These are phyloP conservation scores for Lachnellula willkommii DNA, from an alignment of 2,329 filamentous ascomycete genomes.

Conservation along the genomic window DNA sequence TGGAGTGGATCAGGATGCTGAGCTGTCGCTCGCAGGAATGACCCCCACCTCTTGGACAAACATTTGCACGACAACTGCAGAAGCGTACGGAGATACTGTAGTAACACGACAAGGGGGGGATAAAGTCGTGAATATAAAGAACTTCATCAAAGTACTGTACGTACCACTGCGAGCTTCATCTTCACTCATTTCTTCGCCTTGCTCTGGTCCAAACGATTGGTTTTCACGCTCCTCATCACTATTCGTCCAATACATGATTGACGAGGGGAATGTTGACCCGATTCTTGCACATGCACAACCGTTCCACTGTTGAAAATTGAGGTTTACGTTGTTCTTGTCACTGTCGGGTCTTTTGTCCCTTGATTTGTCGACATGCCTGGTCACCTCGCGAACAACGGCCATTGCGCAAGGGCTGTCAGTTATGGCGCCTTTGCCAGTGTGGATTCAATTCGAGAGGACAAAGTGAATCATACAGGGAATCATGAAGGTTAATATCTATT, in stretches of 20 bases:
- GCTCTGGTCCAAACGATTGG: neutral
- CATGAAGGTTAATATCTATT: too few species aligned
- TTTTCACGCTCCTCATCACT: neutral
- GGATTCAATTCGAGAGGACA: too few species aligned
- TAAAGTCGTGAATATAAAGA: too few species aligned
- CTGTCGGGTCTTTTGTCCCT: neutral
- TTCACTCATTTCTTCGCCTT: neutral
- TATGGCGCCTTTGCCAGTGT: conserved; percentile 11
- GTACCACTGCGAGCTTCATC: neutral
- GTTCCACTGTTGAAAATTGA: conserved; percentile 15
- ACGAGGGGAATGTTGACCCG: neutral
- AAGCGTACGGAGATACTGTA: too few species aligned
- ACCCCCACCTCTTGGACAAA: neutral
- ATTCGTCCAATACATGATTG: conserved; percentile 4
- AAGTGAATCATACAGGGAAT: too few species aligned
- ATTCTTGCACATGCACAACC: conserved; percentile 10
- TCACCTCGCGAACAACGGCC: neutral
- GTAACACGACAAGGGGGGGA: too few species aligned
- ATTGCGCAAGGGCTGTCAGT: conserved; percentile 8
- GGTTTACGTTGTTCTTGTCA: neutral
- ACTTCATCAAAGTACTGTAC: neutral
- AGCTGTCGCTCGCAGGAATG: neutral
- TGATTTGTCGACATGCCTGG: conserved; percentile 1
- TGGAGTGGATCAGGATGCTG: too few species aligned
- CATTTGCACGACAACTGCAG: neutral